Conservation (phyloP, 176 grass and related monocot genomes). For the Stipa capillata region DNA sequence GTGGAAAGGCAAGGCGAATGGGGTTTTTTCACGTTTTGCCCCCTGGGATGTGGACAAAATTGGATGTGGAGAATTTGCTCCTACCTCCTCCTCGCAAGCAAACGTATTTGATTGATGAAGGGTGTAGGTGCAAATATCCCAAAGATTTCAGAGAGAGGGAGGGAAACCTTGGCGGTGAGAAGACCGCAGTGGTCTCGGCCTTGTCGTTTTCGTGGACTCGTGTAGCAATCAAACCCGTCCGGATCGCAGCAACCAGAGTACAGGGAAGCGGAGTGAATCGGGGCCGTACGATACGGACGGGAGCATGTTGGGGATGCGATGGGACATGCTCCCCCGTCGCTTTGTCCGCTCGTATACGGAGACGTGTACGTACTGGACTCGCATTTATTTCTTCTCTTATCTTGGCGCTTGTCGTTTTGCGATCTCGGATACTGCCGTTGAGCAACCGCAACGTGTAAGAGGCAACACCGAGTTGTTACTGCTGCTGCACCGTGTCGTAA, state of each 20-base stretch:
- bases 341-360: background rate
- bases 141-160: background rate
- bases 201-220: background rate
- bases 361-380: no score
- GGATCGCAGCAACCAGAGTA: no score
- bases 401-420: background rate
- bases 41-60: background rate
- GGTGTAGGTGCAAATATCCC: background rate
- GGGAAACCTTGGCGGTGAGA: background rate
- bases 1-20: background rate
- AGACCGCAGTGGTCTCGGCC: background rate
- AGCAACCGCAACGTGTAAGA: no score
- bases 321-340: background rate
- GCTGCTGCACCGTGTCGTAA: no score
- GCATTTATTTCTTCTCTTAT: no score
- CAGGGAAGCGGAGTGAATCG: background rate
- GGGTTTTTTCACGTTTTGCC: background rate
- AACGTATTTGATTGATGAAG: no score
- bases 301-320: conserved; percentile 4
- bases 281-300: conserved; percentile 3
- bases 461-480: no score
- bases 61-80: no score
- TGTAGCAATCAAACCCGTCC: background rate
- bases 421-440: no score
- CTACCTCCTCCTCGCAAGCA: no score